Base-by-base conservation (phyloP, 495 filamentous ascomycete genomes). In the Aspergillus heteromorphus region DNA sequence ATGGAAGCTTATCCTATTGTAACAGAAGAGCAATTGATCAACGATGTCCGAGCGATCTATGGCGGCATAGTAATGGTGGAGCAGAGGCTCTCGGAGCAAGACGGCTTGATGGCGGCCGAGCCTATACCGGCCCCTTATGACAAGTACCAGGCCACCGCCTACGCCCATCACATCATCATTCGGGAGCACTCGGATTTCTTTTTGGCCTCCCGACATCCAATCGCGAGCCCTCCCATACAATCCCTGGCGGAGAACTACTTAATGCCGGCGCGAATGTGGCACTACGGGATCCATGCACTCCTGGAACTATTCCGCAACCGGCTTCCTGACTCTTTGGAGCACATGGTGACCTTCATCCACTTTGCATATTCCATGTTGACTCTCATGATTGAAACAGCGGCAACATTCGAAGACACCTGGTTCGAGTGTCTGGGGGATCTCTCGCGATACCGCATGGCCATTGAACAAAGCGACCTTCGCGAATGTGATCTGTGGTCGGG, bases 351-450 rank as follows among this genome's bases (percentile, higher is more conserved):
- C 0, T 95, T 90, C 59, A 88, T 95, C 36, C 88, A 89, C 54
- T 65, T 90, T 20, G 87, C 89, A 0, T 92, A 92, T 60, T 84
- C 85, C 16, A 88, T 89, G 81, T 85, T 92, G 78, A 84, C 87
- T 0, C 66, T 93, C 4, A 72, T 93, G 0, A 79, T 87, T 51
- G 89, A 92, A 63, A 91, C 86, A 0, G 86, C 91, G 0, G 79
- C 85, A 2, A 70, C 78, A 0, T 95, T 92, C 60, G 79, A 87
- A 55, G 87, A 91, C 43, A 95, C 87, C 0, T 96, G 92, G 91
- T 87, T 95, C 20, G 91, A 96, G 58, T 95, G 89, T 60, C 74
- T 96, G 0, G 90, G 90, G 0, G 89, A 93, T 65, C 67, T 93
- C 2, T 86, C 82, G 0, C 68, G 84, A 27, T 88, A 87, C 49